Percentiles rank a stretch among this genome's conserved stretches.
Conservation (phyloP, 768 basidiomycete genomes). For the Multifurca ochricompacta region DNA sequence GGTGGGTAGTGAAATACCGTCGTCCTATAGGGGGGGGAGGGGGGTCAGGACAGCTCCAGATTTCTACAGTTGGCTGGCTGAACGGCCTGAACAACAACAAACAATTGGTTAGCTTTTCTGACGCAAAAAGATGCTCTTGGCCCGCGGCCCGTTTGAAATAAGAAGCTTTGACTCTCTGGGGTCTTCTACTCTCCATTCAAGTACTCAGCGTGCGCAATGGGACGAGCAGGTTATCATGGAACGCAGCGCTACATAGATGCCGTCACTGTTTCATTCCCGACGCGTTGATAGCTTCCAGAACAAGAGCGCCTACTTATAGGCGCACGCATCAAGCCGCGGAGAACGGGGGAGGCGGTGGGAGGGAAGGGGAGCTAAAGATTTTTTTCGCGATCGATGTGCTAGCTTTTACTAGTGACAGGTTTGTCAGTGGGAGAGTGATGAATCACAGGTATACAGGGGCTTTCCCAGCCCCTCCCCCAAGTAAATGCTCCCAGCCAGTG, state of each 20-base stretch:
- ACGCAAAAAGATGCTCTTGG: not conserved
- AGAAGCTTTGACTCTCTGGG: not conserved
- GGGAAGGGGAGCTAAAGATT: not conserved
- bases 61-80: too few species aligned
- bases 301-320: too few species aligned
- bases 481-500: too few species aligned
- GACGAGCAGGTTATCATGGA: too few species aligned
- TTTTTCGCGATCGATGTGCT: not conserved
- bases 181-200: not conserved
- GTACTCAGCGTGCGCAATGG: too few species aligned
- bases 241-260: not conserved
- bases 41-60: too few species aligned
- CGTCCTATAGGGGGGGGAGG: too few species aligned
- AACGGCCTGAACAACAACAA: too few species aligned
- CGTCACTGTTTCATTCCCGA: conserved; percentile 3
- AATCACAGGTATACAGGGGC: not conserved
- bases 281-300: not conserved
- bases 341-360: too few species aligned
- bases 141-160: not conserved
- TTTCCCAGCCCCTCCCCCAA: too few species aligned
- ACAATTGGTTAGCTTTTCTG: not conserved
- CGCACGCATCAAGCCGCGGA: not conserved
- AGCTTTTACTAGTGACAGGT: not conserved
- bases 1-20: too few species aligned
- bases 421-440: not conserved